Conservation (phyloP, 106 monocot genomes). For the Allium sativum region DNA sequence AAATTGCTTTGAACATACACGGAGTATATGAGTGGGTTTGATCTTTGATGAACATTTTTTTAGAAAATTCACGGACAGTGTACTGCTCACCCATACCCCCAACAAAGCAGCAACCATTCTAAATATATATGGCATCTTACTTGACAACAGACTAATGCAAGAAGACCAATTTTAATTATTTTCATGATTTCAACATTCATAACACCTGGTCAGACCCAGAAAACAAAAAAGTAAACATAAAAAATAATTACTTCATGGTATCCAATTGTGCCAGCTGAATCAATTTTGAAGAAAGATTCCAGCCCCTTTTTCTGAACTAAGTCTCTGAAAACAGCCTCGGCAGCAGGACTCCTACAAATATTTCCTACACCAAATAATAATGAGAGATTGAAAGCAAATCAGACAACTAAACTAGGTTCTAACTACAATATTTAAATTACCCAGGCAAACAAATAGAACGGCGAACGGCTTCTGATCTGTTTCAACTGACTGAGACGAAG, state of each 20-base stretch:
- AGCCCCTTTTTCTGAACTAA: conserved; percentile 52
- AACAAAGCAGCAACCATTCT: no score
- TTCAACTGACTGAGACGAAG: conserved; percentile 6
- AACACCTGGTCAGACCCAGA: no score
- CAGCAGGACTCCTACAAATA: conserved; percentile 94
- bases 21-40: no score
- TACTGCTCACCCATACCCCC: no score
- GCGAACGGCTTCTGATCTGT: conserved; percentile 43
- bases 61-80: no score
- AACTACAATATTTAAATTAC: conserved; percentile 10
- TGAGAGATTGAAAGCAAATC: no score
- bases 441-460: conserved; percentile 75
- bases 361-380: conserved; percentile 34
- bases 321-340: conserved; percentile 77
- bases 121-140: no score
- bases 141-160: neutral
- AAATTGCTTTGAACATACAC: no score
- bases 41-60: no score
- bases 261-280: conserved; percentile 92
- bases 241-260: conserved; percentile 62
- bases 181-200: no score
- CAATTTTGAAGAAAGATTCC: conserved; percentile 61
- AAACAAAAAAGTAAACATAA: neutral
- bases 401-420: no score
- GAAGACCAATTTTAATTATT: neutral